These are phyloP conservation scores for Quambalaria eucalypti DNA, from an alignment of 1,284 basidiomycete species.

Conservation along the genomic window DNA sequence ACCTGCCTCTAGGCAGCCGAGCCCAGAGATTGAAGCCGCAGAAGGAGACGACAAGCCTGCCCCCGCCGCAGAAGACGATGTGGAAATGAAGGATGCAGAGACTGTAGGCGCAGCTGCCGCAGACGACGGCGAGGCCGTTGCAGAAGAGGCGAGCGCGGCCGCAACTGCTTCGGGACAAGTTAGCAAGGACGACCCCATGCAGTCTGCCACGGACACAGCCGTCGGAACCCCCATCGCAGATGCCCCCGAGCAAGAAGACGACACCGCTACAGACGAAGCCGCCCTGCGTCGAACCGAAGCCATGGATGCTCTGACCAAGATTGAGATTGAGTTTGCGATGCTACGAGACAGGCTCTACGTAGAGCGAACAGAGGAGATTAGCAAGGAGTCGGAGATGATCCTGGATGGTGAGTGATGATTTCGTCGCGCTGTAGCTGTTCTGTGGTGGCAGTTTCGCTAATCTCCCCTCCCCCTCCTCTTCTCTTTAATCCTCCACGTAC, in stretches of 20 bases:
- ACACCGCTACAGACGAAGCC: slow-evolving; percentile 34
- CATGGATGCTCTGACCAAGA: slow-evolving; percentile 52
- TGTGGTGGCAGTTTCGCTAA: background rate
- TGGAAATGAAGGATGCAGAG: slow-evolving; percentile 2
- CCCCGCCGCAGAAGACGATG: background rate
- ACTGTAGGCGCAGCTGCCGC: slow-evolving; percentile 5
- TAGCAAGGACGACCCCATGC: background rate
- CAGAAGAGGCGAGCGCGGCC: slow-evolving; percentile 1
- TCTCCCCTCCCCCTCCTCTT: background rate
- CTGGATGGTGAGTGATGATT: slow-evolving; percentile 48
- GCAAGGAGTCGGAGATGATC: slow-evolving; percentile 53
- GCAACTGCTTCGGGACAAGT: background rate
- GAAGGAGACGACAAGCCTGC: slow-evolving; percentile 8
- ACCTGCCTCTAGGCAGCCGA: slow-evolving; percentile 5
- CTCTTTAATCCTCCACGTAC: too few species aligned
- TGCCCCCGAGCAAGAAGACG: slow-evolving; percentile 4
- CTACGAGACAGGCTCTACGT: slow-evolving; percentile 54
- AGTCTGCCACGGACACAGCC: background rate
- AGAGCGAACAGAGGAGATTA: slow-evolving; percentile 54
- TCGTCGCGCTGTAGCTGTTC: background rate
- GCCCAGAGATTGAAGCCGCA: slow-evolving; percentile 20
- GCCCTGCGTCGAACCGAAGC: slow-evolving; percentile 49
- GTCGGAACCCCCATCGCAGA: background rate
- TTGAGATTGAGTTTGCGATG: slow-evolving; percentile 55
- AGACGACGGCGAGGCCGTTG: background rate